A percentile compares a stretch with the other conserved stretches of the same genome.
Evolutionary conservation across 2,329 filamentous ascomycete genomes (phyloP).

Genomic region (Xylaria sp.): DNA sequence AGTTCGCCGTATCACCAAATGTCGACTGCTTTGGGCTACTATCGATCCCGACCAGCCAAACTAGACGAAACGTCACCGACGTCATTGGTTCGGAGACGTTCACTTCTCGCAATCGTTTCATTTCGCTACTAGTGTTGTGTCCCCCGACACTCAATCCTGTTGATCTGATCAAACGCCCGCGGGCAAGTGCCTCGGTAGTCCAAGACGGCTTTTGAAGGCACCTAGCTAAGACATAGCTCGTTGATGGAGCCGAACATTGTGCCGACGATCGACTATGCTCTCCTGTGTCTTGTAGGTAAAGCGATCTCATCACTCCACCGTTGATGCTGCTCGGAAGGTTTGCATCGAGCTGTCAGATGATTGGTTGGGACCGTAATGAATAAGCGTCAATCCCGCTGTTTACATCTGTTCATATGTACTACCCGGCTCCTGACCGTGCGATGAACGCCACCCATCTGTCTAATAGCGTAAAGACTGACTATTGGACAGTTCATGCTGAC

Average conservation of each 20-base stretch:
- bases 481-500: conserved; percentile 9
- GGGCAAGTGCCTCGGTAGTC: conserved; percentile 3
- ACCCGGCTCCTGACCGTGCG: conserved; percentile 1
- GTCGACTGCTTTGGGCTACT: background rate
- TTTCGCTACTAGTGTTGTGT: conserved; percentile 6
- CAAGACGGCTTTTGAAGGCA: conserved; percentile 13
- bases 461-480: conserved; percentile 15
- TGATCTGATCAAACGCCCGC: background rate
- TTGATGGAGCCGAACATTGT: conserved; percentile 37
- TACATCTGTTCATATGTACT: conserved; percentile 15
- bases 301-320: conserved; percentile 19
- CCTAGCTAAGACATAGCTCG: conserved; percentile 42
- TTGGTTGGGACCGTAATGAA: conserved; percentile 21
- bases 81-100: conserved; percentile 27
- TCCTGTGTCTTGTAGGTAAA: conserved; percentile 17
- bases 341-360: conserved; percentile 33
- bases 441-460: conserved; percentile 12
- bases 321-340: conserved; percentile 21
- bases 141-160: conserved; percentile 8
- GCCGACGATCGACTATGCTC: conserved; percentile 35
- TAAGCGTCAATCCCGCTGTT: conserved; percentile 20
- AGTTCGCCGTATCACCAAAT: conserved; percentile 7
- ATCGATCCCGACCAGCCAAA: conserved; percentile 7
- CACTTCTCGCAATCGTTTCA: conserved; percentile 2
- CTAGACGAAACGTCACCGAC: conserved; percentile 1